Percentiles rank a stretch among this genome's conserved stretches.
These are phyloP conservation scores for Beauveria sp. DNA, from an alignment of 2,329 filamentous ascomycete species.

Conservation along the genomic window DNA sequence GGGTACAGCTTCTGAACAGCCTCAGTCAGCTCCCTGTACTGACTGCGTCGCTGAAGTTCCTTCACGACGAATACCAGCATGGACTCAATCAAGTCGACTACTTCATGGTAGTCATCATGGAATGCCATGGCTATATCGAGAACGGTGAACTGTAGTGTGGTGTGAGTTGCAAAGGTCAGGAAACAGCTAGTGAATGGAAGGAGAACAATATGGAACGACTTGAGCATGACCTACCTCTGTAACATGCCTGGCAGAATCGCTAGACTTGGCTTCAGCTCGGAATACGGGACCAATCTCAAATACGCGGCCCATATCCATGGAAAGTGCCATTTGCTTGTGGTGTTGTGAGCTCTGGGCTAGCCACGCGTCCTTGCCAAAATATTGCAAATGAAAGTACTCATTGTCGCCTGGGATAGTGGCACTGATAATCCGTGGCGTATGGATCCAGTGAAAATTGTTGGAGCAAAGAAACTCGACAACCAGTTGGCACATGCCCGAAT, in stretches of 20 bases:
- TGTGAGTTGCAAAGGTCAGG: not conserved
- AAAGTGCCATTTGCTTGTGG: constrained; percentile 4
- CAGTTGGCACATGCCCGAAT: constrained; percentile 6
- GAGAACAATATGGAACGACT: not conserved
- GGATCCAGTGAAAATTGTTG: not conserved
- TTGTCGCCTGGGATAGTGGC: not conserved
- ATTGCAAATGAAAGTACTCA: not conserved
- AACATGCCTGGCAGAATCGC: not conserved
- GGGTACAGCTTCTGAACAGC: not conserved
- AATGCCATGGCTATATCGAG: constrained; percentile 1
- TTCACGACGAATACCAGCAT: not conserved
- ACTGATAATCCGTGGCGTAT: not conserved
- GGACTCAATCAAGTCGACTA: not conserved
- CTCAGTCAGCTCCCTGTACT: not conserved
- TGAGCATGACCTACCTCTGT: not conserved
- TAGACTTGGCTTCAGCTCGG: not conserved
- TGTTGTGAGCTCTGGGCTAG: constrained; percentile 1
- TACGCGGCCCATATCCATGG: not conserved
- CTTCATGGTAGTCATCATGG: not conserved
- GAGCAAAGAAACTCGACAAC: constrained; percentile 1
- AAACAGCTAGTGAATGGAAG: not conserved
- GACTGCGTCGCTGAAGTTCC: not conserved
- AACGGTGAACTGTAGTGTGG: not conserved
- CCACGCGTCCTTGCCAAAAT: constrained; percentile 4
- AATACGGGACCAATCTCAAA: constrained; percentile 3